Conservation (phyloP, 345 rosid species). For the Eucalyptus erythrocorys region DNA sequence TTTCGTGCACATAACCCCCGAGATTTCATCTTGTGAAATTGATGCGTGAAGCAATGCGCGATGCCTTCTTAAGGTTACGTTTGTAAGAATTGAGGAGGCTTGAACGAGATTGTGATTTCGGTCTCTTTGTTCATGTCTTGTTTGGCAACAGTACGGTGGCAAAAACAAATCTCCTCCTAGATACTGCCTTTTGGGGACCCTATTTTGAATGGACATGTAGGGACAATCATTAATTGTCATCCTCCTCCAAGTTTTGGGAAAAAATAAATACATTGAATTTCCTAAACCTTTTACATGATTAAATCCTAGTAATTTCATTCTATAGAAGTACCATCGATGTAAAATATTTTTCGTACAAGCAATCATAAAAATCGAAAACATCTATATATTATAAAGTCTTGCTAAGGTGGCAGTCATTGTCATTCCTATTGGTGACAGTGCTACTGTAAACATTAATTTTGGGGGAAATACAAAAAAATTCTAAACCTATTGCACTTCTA, state of each 20-base stretch:
- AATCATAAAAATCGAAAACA: not conserved
- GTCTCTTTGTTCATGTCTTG: not conserved
- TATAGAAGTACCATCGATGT: not conserved
- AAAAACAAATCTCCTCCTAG: not conserved
- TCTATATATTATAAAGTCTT: not conserved
- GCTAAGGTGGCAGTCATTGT: not conserved
- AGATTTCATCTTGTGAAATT: not conserved
- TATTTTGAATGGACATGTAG: not conserved
- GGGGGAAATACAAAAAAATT: no score
- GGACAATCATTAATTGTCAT: not conserved
- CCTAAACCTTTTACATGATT: not conserved
- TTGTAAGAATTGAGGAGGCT: not conserved
- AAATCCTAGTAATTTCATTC: not conserved
- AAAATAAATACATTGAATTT: not conserved
- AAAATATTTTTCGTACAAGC: not conserved
- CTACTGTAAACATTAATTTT: not conserved
- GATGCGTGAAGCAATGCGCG: not conserved
- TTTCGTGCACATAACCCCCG: not conserved
- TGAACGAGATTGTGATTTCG: not conserved
- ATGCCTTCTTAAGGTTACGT: not conserved
- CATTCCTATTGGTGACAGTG: not conserved
- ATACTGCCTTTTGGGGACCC: not conserved
- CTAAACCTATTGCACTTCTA: no score
- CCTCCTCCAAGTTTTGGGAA: not conserved
- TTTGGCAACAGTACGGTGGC: not conserved